phyloP scores from a whole-genome alignment of 2,329 filamentous ascomycete genomes.

The Aspergillus bombycis region DNA sequence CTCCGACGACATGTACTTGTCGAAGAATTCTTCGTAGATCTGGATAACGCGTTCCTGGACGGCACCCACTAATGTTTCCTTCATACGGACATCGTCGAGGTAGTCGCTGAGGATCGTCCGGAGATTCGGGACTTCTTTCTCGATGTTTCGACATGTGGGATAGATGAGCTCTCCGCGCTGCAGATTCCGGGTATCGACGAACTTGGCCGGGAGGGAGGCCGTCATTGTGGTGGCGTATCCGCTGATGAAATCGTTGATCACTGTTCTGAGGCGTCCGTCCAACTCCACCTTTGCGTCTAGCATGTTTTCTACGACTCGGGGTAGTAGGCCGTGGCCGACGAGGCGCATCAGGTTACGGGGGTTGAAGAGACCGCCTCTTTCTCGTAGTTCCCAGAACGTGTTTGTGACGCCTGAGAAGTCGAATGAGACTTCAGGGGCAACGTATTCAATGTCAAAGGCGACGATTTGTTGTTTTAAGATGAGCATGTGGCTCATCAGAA shows the following conservation, averaged over 20 bases:
- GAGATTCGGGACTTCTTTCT: constrained; percentile 61
- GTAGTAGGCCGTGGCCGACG: constrained; percentile 61
- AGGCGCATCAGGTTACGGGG: constrained; percentile 64
- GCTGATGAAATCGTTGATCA: constrained; percentile 69
- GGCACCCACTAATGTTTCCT: constrained; percentile 67
- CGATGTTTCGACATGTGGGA: constrained; percentile 57
- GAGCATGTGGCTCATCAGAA: constrained; percentile 92
- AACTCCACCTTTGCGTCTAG: constrained; percentile 71
- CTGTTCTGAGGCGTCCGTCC: constrained; percentile 62
- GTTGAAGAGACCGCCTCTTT: constrained; percentile 68
- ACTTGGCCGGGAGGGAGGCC: constrained; percentile 45
- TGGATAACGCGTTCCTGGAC: constrained; percentile 66
- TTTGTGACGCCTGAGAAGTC: constrained; percentile 68
- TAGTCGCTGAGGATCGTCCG: constrained; percentile 63
- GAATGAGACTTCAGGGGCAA: constrained; percentile 66
- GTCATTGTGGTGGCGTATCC: constrained; percentile 62
- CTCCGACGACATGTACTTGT: constrained; percentile 50
- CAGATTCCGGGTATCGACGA: constrained; percentile 41
- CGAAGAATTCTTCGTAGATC: constrained; percentile 67
- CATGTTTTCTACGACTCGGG: constrained; percentile 71
- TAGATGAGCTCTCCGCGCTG: constrained; percentile 46
- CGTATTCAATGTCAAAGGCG: constrained; percentile 87
- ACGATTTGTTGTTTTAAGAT: constrained; percentile 95
- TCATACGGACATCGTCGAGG: constrained; percentile 65
- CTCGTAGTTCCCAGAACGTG: constrained; percentile 69